These are phyloP conservation scores for Thelonectria rubi DNA, from an alignment of 2,329 filamentous ascomycete genomes.

Conservation along the genomic window DNA sequence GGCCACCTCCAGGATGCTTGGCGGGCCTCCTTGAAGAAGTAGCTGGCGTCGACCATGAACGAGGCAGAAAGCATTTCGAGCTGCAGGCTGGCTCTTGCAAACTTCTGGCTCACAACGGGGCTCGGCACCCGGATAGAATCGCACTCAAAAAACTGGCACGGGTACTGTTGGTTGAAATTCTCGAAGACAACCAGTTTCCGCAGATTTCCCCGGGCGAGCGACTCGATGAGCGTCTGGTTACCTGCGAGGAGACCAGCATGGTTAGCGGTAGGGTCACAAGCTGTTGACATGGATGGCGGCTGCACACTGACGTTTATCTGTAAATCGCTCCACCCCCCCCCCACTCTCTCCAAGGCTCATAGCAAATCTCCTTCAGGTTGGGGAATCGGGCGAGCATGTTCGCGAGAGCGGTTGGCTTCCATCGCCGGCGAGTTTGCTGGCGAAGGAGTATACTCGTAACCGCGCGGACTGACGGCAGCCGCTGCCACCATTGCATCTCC, in stretches of 20 bases:
- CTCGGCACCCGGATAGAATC: constrained; percentile 35
- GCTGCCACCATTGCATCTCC: constrained; percentile 46
- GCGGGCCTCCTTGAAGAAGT: constrained; percentile 42
- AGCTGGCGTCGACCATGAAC: constrained; percentile 45
- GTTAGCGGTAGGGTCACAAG: constrained; percentile 32
- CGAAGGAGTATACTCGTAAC: constrained; percentile 48
- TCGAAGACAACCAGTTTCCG: constrained; percentile 47
- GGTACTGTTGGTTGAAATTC: constrained; percentile 47
- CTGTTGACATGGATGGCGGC: constrained; percentile 17
- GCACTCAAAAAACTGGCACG: constrained; percentile 25
- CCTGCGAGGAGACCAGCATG: constrained; percentile 28
- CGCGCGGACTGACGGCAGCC: constrained; percentile 46
- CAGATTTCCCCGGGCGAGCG: constrained; percentile 37
- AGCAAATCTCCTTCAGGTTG: constrained; percentile 49
- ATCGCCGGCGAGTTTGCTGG: constrained; percentile 49
- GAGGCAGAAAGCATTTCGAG: constrained; percentile 44
- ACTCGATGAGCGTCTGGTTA: constrained; percentile 41
- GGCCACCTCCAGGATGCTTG: constrained; percentile 42
- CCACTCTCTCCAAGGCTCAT: constrained; percentile 52
- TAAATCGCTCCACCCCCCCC: constrained; percentile 26
- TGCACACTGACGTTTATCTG: constrained; percentile 44
- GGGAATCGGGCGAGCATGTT: constrained; percentile 48
- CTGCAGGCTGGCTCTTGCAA: constrained; percentile 44
- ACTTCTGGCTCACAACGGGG: constrained; percentile 38
- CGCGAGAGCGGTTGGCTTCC: constrained; percentile 43